Conservation (phyloP, 148 eudicot species). For the Agrostemma githago region DNA sequence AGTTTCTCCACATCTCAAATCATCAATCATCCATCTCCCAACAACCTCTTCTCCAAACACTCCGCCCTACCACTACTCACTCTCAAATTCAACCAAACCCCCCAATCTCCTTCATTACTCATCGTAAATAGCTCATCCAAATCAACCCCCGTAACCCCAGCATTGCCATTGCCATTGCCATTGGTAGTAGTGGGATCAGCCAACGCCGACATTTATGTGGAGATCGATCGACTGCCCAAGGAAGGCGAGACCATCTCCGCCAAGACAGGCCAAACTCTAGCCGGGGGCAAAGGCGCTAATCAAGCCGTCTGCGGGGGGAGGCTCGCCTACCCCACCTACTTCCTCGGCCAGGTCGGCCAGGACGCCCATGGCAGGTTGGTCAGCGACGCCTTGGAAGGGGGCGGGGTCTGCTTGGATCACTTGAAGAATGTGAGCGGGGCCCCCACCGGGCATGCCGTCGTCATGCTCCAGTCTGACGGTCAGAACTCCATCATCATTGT, state of each 20-base stretch:
- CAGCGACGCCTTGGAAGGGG: conserved; percentile 50
- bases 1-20: conserved; percentile 13
- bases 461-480: conserved; percentile 80
- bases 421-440: conserved; percentile 50
- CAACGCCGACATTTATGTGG: conserved; percentile 88
- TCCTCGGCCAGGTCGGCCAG: conserved; percentile 65
- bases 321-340: conserved; percentile 69
- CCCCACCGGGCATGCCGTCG: conserved; percentile 96
- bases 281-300: conserved; percentile 95
- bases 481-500: conserved; percentile 88
- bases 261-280: conserved; percentile 66
- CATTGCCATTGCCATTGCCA: conserved; percentile 46
- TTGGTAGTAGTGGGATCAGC: conserved; percentile 95
- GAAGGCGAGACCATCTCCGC: conserved; percentile 91
- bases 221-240: conserved; percentile 68
- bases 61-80: no score
- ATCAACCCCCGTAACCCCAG: conserved; percentile 14
- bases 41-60: no score
- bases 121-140: no score
- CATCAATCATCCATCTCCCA: background rate
- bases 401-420: conserved; percentile 62
- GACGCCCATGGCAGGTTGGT: conserved; percentile 86
- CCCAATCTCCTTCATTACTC: conserved; percentile 26
- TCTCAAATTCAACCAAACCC: conserved; percentile 25
- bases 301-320: conserved; percentile 81